Evolutionary conservation across 1,284 basidiomycete species (phyloP), one percentile per base, ranked within the genome.

Genomic region (Melanopsichium pennsylvanicum): DNA sequence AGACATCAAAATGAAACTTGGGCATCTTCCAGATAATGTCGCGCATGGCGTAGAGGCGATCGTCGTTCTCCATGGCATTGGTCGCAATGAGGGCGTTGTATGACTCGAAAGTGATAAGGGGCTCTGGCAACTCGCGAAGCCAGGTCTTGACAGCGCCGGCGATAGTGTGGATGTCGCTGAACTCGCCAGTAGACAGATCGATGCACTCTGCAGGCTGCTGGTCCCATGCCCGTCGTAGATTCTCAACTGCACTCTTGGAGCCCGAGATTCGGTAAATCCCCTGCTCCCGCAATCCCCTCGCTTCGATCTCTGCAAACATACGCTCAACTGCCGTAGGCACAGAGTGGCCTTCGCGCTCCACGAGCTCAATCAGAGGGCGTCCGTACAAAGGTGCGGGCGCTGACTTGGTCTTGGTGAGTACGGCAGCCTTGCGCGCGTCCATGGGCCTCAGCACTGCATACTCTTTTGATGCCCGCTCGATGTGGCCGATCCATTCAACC

Each of bases 261-360:
- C 78, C 79, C 16, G 76, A 76, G 49, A 81, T 75, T 18, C 79
- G 76, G 50, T 81, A 81, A 51, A 81, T 80, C 16, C 79, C 79
- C 47, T 78, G 73, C 58, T 81, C 79, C 26, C 64, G 49, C 22
- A 81, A 47, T n/a, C 79, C 78, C 43, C 79, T 64, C 2, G 72
- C 49, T 45, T 81, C 79, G 35, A 81, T 66, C 47, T 80, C 76
- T n/a, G 72, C 63, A 41, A 81, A 66, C 69, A 81, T 72, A 15
- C 76, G 46, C 51, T 78, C 75, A 19, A 81, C 57, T n/a, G 67
- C 76, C 0, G 72, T 58, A 2, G 79, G 79, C 3, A 81, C 63
- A 3, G 60, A 44, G 10, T 60, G 55, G 3, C 69, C 70, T 19
- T 74, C 75, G 25, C 72, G 64, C 33, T 69, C 67, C 10, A 58